These are phyloP conservation scores for Carex sylvatica DNA, from an alignment of 202 grass and related monocot genomes.

Conservation along the genomic window DNA sequence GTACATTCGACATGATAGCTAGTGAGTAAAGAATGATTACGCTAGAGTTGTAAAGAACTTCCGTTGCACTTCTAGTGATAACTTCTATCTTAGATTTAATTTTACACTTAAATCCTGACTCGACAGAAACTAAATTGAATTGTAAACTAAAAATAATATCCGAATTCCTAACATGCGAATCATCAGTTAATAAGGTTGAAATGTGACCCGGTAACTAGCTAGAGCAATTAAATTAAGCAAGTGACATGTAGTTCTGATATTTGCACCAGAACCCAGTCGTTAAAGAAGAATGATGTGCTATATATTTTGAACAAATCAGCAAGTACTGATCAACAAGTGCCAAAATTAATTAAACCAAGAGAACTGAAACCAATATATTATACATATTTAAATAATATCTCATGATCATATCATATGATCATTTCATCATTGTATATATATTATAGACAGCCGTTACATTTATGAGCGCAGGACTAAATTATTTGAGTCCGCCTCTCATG, in stretches of 20 bases:
- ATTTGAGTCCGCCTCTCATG: neutral
- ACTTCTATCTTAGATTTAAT: no score
- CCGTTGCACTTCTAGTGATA: no score
- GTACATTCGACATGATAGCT: no score
- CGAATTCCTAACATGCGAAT: no score
- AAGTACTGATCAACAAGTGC: neutral
- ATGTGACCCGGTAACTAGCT: neutral
- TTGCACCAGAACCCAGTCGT: neutral
- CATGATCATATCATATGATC: conserved; percentile 2
- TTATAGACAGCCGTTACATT: neutral
- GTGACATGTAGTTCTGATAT: no score
- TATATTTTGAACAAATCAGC: neutral
- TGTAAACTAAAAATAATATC: no score
- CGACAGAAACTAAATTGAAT: no score
- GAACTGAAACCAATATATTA: neutral
- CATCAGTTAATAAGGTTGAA: neutral
- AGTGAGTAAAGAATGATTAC: no score
- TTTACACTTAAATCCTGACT: no score
- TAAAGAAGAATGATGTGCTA: neutral
- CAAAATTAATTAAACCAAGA: neutral
- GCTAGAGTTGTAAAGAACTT: no score
- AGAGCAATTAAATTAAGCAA: neutral
- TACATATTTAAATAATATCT: neutral
- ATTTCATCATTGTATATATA: neutral
- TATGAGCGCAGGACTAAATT: neutral